Evolutionary conservation across 2,329 filamentous ascomycete species (phyloP).

Genomic region (Anisogramma anomala): DNA sequence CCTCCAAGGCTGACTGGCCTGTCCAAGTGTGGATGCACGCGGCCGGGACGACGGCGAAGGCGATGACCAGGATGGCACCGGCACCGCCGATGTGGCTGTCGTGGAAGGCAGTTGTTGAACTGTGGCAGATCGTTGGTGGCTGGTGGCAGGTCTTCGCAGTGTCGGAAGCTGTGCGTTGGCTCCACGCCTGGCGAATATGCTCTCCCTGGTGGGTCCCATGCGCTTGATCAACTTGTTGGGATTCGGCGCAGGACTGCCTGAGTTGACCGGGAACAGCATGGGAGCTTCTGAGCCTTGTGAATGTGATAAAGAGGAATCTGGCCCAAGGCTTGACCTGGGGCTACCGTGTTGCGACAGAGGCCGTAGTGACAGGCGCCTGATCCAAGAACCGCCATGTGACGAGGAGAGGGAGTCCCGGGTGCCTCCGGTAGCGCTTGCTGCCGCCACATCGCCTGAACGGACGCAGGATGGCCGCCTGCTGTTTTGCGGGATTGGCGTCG

Average conservation of each 20-base stretch:
- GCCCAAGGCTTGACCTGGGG: slow-evolving; percentile 47
- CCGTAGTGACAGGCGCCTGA: slow-evolving; percentile 56
- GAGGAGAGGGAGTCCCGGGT: slow-evolving; percentile 48
- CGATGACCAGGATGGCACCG: slow-evolving; percentile 20
- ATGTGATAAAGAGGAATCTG: slow-evolving; percentile 52
- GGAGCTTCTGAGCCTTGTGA: slow-evolving; percentile 57
- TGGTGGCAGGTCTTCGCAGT: slow-evolving; percentile 63
- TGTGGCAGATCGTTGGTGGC: slow-evolving; percentile 64
- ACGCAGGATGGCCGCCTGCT: slow-evolving; percentile 33
- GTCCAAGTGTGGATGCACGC: slow-evolving; percentile 14
- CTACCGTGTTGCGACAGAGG: slow-evolving; percentile 55
- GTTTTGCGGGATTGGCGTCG: slow-evolving; percentile 26
- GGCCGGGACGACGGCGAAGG: slow-evolving; percentile 25
- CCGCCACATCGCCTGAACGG: slow-evolving; percentile 27
- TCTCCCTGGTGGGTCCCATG: slow-evolving; percentile 22
- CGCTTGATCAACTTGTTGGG: slow-evolving; percentile 74
- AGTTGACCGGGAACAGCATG: slow-evolving; percentile 38
- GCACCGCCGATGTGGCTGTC: slow-evolving; percentile 4
- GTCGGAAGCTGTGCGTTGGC: slow-evolving; percentile 52
- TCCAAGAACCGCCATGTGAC: slow-evolving; percentile 60
- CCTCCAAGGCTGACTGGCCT: slow-evolving; percentile 12
- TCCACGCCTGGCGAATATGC: slow-evolving; percentile 30
- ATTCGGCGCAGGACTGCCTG: slow-evolving; percentile 34
- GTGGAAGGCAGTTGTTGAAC: slow-evolving; percentile 39
- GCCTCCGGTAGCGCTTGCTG: slow-evolving; percentile 31